These are phyloP conservation scores for Pythium pyrilobum DNA, from an alignment of 352 stramenopile species.

Conservation along the genomic window DNA sequence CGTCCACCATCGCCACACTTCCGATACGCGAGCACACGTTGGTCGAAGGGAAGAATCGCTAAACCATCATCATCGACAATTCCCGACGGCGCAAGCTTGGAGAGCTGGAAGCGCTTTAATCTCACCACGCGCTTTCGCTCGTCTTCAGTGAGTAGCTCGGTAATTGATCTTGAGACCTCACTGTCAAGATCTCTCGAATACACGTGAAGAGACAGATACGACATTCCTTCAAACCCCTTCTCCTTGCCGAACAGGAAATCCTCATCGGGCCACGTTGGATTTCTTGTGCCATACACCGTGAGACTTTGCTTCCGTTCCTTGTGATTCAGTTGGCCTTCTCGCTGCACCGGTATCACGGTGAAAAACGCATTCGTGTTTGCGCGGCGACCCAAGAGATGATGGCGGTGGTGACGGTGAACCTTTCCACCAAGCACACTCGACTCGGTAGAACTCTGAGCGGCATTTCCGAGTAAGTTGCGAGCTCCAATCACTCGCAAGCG, in stretches of 20 bases:
- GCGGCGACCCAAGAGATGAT: constrained; percentile 8
- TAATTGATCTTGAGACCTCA: constrained; percentile 26
- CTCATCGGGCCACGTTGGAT: constrained; percentile 55
- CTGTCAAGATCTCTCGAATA: constrained; percentile 50
- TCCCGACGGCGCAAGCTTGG: constrained; percentile 46
- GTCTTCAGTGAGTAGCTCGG: constrained; percentile 26
- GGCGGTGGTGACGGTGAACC: constrained; percentile 5
- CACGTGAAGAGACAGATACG: constrained; percentile 62
- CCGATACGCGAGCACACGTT: constrained; percentile 65
- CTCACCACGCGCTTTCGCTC: constrained; percentile 27
- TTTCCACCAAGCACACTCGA: background rate
- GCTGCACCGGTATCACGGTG: constrained; percentile 53
- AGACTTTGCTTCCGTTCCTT: constrained; percentile 49
- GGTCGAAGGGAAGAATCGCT: constrained; percentile 49
- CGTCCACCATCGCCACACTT: constrained; percentile 43
- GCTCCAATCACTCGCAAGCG: constrained; percentile 41
- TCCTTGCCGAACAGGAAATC: constrained; percentile 60
- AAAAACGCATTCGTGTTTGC: constrained; percentile 53
- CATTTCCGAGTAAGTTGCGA: constrained; percentile 29
- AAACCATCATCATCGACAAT: constrained; percentile 43
- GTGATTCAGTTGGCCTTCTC: constrained; percentile 33
- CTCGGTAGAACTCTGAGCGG: background rate
- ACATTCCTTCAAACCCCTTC: constrained; percentile 44
- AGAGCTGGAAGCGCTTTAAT: constrained; percentile 44
- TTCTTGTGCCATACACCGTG: constrained; percentile 56